Base-by-base conservation (phyloP, 2,329 filamentous ascomycete species). In the Cryphonectria parasitica region DNA sequence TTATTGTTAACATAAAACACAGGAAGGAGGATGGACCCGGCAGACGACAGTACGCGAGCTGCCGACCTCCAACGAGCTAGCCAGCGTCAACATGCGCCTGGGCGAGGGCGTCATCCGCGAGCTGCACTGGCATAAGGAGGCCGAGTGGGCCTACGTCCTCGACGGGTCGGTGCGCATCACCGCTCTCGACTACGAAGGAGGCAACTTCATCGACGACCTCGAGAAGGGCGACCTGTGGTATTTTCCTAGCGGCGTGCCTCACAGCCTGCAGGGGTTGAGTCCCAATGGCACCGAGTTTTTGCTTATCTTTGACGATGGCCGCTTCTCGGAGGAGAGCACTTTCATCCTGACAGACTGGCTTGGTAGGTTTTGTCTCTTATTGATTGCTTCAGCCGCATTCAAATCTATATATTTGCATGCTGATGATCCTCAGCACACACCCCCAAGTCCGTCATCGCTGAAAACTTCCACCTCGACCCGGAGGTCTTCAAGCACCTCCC, bases 91-190 rank as follows among this genome's bases (percentile, higher is more conserved):
- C 78, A 94, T 94, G 92, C 87, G 91, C 15, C 87, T 94, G 2
- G 91, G 90, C 54, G 82, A 88, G 73, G 91, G 91, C 49, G 91
- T 90, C 43, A 92, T 92, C 75, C 90, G 92, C 39, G 92, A 94
- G 78, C 84, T 94, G 11, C 92, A 94, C 77, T 94, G 92, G 92
- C 92, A 94, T 83, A 92, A 92, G 75, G 90, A 93, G 78, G 91
- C 90, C 52, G 92, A 94, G 77, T 94, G 92, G 91, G 90, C 90
- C 0, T 93, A 91, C 73, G 89, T 94, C 2, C 86, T 94, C 0
- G 88, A 91, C 69, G 92, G 92, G 66, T 85, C 86, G 71, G 90
- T 92, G 28, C 88, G 92, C 67, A 87, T 94, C 66, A 93, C 91
- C 0, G 91, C 89, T 0, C 85, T 94, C 25, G 91, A 94, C 79